These are phyloP conservation scores for Fusarium piperis DNA, from an alignment of 2,329 filamentous ascomycete species.

Conservation along the genomic window DNA sequence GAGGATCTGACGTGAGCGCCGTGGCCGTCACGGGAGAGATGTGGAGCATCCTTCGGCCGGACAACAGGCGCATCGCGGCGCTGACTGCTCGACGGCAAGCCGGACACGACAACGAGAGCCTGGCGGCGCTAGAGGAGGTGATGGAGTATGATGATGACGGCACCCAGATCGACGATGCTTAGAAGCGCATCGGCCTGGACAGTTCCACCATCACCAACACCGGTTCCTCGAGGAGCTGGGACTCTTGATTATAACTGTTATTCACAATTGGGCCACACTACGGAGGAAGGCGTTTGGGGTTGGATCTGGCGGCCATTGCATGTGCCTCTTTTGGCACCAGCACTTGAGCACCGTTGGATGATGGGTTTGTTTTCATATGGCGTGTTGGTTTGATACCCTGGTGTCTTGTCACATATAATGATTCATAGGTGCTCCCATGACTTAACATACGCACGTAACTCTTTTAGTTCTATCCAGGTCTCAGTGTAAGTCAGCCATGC, in stretches of 20 bases:
- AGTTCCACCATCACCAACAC: slow-evolving; percentile 3
- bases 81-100: slow-evolving; percentile 29
- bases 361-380: slow-evolving; percentile 7
- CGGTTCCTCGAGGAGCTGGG: slow-evolving; percentile 4
- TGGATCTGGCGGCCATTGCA: neutral
- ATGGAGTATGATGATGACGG: slow-evolving; percentile 44
- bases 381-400: slow-evolving; percentile 23
- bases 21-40: slow-evolving; percentile 50
- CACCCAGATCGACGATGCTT: slow-evolving; percentile 44
- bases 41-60: slow-evolving; percentile 50
- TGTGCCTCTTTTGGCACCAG: neutral
- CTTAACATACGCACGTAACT: neutral
- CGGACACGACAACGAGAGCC: slow-evolving; percentile 36
- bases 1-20: slow-evolving; percentile 18
- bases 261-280: neutral
- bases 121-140: slow-evolving; percentile 40
- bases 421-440: neutral
- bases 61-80: slow-evolving; percentile 44
- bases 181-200: slow-evolving; percentile 21
- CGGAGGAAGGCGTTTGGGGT: neutral
- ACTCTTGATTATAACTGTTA: slow-evolving; percentile 4
- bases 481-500: neutral
- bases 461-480: neutral
- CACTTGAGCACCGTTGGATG: slow-evolving; percentile 10
- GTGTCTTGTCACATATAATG: neutral